These are phyloP conservation scores for Trametes versicolor DNA, from an alignment of 1,284 basidiomycete genomes.

Conservation along the genomic window DNA sequence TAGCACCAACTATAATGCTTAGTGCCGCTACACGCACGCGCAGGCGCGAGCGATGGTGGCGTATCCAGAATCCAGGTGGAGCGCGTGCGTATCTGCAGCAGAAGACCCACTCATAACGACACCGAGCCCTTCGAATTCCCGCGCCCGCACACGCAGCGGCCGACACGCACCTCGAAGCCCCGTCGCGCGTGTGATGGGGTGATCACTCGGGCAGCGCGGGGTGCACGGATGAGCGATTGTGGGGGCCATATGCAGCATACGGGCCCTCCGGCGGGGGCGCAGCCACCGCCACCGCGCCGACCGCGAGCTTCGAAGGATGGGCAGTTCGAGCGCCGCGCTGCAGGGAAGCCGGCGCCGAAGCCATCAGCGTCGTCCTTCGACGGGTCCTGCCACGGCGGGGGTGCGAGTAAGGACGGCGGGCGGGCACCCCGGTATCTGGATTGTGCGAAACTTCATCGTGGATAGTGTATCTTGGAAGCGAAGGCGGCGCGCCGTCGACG, in stretches of 20 bases:
- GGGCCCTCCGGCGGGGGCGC: not conserved
- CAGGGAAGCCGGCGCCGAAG: conserved; percentile 13
- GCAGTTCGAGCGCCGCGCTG: conserved; percentile 14
- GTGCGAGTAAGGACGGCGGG: not conserved
- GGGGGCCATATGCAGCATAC: not conserved
- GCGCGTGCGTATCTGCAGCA: not conserved
- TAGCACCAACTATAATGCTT: too few species aligned
- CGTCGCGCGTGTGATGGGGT: not conserved
- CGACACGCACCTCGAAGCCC: conserved; percentile 8
- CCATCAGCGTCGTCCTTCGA: conserved; percentile 4
- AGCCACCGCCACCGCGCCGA: conserved; percentile 13
- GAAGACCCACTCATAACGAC: conserved; percentile 1
- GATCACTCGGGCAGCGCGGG: not conserved
- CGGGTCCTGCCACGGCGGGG: not conserved
- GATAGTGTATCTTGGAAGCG: not conserved
- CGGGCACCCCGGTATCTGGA: not conserved
- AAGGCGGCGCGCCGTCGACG: not conserved
- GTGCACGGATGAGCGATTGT: not conserved
- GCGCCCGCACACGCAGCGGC: not conserved
- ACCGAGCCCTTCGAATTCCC: not conserved
- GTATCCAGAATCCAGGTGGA: not conserved
- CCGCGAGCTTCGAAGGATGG: not conserved
- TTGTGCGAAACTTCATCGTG: not conserved
- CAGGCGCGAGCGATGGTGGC: not conserved
- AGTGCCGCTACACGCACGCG: not conserved